phyloP scores from a whole-genome alignment of 208 protist genomes.

The Trypanosoma avium region DNA sequence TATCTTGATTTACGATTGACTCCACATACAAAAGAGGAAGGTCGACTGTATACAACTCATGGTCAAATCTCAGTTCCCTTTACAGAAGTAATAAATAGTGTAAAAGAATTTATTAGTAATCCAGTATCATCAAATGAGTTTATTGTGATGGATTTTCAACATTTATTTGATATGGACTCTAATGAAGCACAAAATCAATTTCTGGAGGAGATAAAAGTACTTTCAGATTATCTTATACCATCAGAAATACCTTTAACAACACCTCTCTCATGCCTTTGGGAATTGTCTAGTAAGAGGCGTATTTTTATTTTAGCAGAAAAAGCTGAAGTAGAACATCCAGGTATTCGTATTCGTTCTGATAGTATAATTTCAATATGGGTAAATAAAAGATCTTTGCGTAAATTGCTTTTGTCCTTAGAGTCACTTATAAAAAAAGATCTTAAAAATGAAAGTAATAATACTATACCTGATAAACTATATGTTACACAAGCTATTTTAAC shows the following conservation, averaged over 20 bases:
- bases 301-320: slow-evolving; percentile 51
- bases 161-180: slow-evolving; percentile 29
- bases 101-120: slow-evolving; percentile 31
- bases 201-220: slow-evolving; percentile 22
- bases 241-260: slow-evolving; percentile 25
- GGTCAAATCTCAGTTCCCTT: slow-evolving; percentile 34
- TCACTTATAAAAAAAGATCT: slow-evolving; percentile 1
- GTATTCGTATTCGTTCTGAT: slow-evolving; percentile 19
- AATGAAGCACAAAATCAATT: slow-evolving; percentile 24
- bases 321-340: slow-evolving; percentile 4
- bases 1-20: slow-evolving; percentile 51
- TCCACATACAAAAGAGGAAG: slow-evolving; percentile 1
- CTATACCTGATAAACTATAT: slow-evolving; percentile 25
- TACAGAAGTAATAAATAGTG: slow-evolving; percentile 22
- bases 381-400: slow-evolving; percentile 20
- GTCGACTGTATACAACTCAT: slow-evolving; percentile 40
- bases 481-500: slow-evolving; percentile 53
- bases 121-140: slow-evolving; percentile 32
- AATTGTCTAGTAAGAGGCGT: slow-evolving; percentile 16
- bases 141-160: slow-evolving; percentile 57
- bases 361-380: slow-evolving; percentile 42
- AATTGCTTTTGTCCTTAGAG: slow-evolving; percentile 29
- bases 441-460: background rate
- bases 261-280: slow-evolving; percentile 35
- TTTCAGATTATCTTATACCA: slow-evolving; percentile 34